Percentiles rank a stretch among this genome's conserved stretches.
Evolutionary conservation across 2,329 filamentous ascomycete species (phyloP).

Genomic region (Paecilomyces variotii): DNA sequence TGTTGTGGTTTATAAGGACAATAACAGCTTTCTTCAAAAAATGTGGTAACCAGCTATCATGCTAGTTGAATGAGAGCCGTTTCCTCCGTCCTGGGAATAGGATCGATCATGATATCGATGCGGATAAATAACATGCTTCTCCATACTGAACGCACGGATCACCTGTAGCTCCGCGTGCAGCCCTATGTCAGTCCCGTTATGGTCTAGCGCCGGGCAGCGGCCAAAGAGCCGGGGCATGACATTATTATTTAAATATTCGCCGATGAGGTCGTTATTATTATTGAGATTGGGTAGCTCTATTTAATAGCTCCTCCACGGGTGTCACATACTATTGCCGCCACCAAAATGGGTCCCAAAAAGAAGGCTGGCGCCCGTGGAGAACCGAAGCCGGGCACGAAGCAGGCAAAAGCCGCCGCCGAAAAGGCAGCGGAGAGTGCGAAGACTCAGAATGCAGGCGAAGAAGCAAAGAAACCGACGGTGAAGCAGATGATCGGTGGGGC

Average conservation of each 20-base stretch:
- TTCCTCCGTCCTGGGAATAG: not conserved
- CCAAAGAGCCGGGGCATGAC: not conserved
- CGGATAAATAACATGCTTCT: not conserved
- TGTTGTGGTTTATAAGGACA: not conserved
- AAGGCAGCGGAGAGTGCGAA: constrained; percentile 22
- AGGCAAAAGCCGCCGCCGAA: constrained; percentile 32
- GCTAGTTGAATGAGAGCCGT: too few species aligned
- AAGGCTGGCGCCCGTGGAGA: constrained; percentile 30
- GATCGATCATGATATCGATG: not conserved
- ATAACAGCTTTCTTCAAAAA: not conserved
- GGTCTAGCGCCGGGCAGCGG: not conserved
- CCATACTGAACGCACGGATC: not conserved
- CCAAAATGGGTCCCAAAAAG: constrained; percentile 35
- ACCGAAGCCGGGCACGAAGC: constrained; percentile 33
- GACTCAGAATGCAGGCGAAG: constrained; percentile 29
- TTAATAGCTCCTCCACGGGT: constrained; percentile 15
- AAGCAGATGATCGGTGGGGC: constrained; percentile 82
- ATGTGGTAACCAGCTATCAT: not conserved
- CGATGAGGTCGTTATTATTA: not conserved
- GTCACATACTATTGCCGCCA: constrained; percentile 3
- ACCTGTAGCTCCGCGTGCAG: not conserved
- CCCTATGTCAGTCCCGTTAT: not conserved
- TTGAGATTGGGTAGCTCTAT: not conserved
- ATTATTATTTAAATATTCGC: not conserved
- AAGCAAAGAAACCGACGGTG: constrained; percentile 53